phyloP scores from a whole-genome alignment of 805 yeast species.

The Ogataea populi-albae region DNA sequence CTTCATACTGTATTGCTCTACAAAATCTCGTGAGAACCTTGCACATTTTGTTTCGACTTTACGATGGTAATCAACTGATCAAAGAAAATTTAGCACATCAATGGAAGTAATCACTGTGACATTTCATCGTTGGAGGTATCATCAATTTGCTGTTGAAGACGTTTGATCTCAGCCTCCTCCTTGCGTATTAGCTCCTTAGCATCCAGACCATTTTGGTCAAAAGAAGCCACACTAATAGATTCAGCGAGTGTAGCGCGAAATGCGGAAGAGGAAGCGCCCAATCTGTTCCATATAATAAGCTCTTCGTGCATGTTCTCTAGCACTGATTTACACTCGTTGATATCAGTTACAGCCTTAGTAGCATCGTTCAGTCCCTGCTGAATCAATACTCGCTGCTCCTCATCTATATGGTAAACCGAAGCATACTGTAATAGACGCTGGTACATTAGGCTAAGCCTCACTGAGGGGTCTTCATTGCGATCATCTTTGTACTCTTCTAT shows the following conservation, averaged over 20 bases:
- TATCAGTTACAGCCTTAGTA: conserved; percentile 14
- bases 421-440: conserved; percentile 18
- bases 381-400: conserved; percentile 13
- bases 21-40: too few species aligned
- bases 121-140: too few species aligned
- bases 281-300: conserved; percentile 16
- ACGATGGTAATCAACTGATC: too few species aligned
- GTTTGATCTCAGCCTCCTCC: conserved; percentile 46
- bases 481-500: conserved; percentile 15
- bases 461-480: conserved; percentile 16
- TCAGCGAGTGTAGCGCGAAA: conserved; percentile 3
- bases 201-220: conserved; percentile 10
- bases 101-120: too few species aligned
- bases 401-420: conserved; percentile 17
- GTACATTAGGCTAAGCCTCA: conserved; percentile 16
- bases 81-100: too few species aligned
- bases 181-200: conserved; percentile 40
- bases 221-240: conserved; percentile 12
- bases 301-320: conserved; percentile 21
- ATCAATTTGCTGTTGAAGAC: conserved; percentile 40
- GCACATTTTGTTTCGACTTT: too few species aligned
- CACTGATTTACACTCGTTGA: conserved; percentile 13
- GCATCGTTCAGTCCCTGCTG: conserved; percentile 20
- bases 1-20: too few species aligned
- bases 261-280: conserved; percentile 7